phyloP scores from a whole-genome alignment of 2,329 filamentous ascomycete genomes.

The Blumeriella jaapii region DNA sequence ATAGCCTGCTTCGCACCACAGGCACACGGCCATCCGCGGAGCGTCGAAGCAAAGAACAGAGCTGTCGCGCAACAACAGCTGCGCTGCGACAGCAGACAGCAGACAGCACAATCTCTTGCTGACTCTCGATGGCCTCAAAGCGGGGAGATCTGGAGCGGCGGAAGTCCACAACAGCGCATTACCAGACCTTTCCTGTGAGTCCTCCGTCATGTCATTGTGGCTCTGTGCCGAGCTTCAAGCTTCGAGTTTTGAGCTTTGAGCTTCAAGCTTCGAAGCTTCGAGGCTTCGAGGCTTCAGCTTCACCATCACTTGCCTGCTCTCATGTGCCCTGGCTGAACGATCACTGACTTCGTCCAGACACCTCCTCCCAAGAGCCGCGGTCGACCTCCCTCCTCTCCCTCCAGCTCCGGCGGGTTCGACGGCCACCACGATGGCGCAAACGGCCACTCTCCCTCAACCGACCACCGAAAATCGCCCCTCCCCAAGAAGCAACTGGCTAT shows the following conservation, averaged over 20 bases:
- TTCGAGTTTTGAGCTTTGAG: no score
- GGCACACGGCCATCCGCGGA: slow-evolving; percentile 5
- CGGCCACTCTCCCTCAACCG: slow-evolving; percentile 23
- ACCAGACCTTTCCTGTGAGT: slow-evolving; percentile 61
- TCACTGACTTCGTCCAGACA: slow-evolving; percentile 29
- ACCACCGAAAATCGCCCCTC: slow-evolving; percentile 46
- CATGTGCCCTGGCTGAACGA: background rate
- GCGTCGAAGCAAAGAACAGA: background rate
- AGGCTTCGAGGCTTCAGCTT: no score
- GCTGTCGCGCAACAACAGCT: background rate
- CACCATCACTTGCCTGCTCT: no score
- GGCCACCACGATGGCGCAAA: slow-evolving; percentile 24
- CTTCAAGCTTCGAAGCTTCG: no score
- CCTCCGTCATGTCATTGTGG: background rate
- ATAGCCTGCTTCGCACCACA: background rate
- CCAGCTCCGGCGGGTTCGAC: slow-evolving; percentile 25
- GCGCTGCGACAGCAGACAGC: background rate
- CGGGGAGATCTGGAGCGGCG: slow-evolving; percentile 19
- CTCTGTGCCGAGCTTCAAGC: background rate
- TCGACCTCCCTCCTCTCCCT: slow-evolving; percentile 25
- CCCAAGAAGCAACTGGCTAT: slow-evolving; percentile 74
- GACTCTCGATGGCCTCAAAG: slow-evolving; percentile 5
- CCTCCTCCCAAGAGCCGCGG: slow-evolving; percentile 58
- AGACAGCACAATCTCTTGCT: background rate
- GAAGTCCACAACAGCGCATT: slow-evolving; percentile 43